Evolutionary conservation across 108 stramenopile genomes (phyloP).

Genomic region (Seminavis robusta): DNA sequence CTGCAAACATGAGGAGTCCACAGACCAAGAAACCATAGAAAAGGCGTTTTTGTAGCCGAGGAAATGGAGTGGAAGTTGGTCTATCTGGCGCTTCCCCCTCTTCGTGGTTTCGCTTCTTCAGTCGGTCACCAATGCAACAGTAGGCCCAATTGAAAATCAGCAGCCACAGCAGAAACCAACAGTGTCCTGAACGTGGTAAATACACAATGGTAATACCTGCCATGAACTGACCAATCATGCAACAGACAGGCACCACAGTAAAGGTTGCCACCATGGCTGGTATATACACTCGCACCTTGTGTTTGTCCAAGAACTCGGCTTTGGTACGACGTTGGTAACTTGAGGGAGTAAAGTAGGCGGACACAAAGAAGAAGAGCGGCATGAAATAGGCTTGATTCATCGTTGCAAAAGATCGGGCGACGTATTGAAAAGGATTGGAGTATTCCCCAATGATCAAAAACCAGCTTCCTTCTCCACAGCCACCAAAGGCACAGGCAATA

Average conservation of each 20-base stretch:
- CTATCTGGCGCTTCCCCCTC: not conserved
- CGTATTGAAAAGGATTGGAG: not conserved
- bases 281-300: not conserved
- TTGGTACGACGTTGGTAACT: slow-evolving; percentile 2
- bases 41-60: not conserved
- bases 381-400: slow-evolving; percentile 13
- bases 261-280: not conserved
- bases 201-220: not conserved
- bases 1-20: not conserved
- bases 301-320: not conserved
- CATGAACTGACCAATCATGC: not conserved
- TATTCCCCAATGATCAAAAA: slow-evolving; percentile 5
- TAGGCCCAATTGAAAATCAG: slow-evolving; percentile 7
- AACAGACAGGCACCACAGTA: not conserved
- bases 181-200: not conserved
- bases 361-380: slow-evolving; percentile 9
- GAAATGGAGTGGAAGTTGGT: not conserved
- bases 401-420: not conserved
- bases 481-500: slow-evolving; percentile 5
- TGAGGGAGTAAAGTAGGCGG: slow-evolving; percentile 1
- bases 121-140: not conserved
- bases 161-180: slow-evolving; percentile 9
- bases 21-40: not conserved
- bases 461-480: not conserved
- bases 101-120: not conserved